Evolutionary conservation across 495 filamentous ascomycete species (phyloP).

Genomic region (Talaromyces ruber): DNA sequence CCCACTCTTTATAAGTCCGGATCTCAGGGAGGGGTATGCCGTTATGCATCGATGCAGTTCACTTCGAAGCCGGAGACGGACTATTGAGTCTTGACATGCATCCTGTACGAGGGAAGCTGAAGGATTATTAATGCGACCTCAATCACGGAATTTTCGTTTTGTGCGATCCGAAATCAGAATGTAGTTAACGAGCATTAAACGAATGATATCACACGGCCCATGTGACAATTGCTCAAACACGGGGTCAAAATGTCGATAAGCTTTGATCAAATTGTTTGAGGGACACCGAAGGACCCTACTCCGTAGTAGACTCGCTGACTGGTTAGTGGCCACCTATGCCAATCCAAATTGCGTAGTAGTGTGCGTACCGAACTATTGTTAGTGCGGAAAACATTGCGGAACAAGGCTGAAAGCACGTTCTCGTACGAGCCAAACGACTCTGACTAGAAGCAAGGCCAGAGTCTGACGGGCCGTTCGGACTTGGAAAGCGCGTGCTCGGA

Average conservation of each 20-base stretch:
- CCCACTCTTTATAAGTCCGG: neutral
- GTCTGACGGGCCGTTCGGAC: neutral
- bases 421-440: neutral
- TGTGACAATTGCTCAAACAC: neutral
- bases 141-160: neutral
- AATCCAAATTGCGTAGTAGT: neutral
- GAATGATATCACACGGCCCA: neutral
- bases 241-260: neutral
- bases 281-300: neutral
- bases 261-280: neutral
- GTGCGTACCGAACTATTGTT: neutral
- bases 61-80: neutral
- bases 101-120: neutral
- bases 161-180: neutral
- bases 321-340: neutral
- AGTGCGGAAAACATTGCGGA: neutral
- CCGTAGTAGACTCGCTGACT: neutral
- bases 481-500: neutral
- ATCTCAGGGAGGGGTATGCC: neutral
- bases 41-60: neutral
- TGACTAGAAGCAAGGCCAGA: neutral
- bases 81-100: neutral
- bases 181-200: neutral
- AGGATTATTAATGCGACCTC: neutral
- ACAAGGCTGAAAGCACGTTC: constrained; percentile 1